These are phyloP conservation scores for Candida sp. DNA, from an alignment of 1,139 yeast genomes.

Conservation along the genomic window DNA sequence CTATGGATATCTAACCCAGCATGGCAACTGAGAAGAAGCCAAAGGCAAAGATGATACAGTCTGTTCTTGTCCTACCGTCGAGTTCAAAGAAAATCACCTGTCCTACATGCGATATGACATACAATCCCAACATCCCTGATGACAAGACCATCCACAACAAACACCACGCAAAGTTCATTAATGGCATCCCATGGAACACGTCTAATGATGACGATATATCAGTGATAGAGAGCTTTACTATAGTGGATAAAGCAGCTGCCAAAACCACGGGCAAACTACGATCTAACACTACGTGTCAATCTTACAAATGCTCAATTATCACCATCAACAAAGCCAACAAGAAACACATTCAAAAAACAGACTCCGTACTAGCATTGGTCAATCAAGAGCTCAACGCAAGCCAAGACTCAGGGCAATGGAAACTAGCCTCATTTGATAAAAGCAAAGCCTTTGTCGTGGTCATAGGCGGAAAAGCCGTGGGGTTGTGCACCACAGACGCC, in stretches of 20 bases:
- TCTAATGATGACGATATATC: conserved; percentile 20
- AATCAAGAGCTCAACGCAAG: conserved; percentile 66
- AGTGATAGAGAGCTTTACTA: not conserved
- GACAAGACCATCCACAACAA: conserved; percentile 53
- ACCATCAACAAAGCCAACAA: conserved; percentile 20
- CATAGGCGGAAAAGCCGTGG: conserved; percentile 48
- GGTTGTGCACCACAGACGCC: conserved; percentile 52
- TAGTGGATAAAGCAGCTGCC: not conserved
- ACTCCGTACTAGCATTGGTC: conserved; percentile 47
- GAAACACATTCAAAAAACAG: conserved; percentile 26
- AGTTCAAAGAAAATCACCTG: conserved; percentile 38
- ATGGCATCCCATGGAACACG: conserved; percentile 51
- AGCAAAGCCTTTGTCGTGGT: conserved; percentile 53
- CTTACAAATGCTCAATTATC: conserved; percentile 17
- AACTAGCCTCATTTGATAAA: conserved; percentile 20
- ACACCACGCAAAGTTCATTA: conserved; percentile 49
- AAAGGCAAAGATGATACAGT: conserved; percentile 16
- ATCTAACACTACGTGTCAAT: conserved; percentile 2
- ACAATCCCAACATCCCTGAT: conserved; percentile 41
- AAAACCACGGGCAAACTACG: conserved; percentile 7
- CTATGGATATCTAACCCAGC: not conserved
- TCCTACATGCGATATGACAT: conserved; percentile 64
- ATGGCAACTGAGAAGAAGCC: not conserved
- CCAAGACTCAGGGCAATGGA: conserved; percentile 54
- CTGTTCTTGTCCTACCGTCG: conserved; percentile 16